A percentile compares a stretch with the other conserved stretches of the same genome.
phyloP scores from a whole-genome alignment of 1,284 basidiomycete species.

The Trichosporon sp. region DNA sequence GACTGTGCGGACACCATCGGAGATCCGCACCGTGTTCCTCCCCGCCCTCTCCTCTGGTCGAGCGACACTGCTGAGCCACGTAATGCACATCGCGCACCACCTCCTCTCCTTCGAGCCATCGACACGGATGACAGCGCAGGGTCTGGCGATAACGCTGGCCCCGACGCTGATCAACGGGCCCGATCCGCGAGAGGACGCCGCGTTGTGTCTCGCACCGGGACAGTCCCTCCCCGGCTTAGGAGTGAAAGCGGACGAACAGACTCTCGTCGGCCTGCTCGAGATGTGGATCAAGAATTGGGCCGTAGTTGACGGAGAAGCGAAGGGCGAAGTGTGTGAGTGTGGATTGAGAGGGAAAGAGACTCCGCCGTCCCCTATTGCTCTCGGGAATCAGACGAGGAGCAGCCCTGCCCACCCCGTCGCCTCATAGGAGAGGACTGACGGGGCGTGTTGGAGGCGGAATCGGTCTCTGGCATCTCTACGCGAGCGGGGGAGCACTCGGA shows the following conservation, averaged over 20 bases:
- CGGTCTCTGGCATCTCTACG: background rate
- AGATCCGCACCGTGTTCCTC: constrained; percentile 28
- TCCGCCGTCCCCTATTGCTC: background rate
- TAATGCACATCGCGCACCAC: constrained; percentile 36
- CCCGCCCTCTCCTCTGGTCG: constrained; percentile 27
- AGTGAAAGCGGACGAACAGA: constrained; percentile 17
- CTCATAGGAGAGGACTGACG: background rate
- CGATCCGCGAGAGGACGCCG: constrained; percentile 45
- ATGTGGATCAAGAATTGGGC: constrained; percentile 41
- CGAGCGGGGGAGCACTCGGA: background rate
- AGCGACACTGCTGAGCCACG: constrained; percentile 32
- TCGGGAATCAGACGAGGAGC: background rate
- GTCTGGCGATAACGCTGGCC: constrained; percentile 45
- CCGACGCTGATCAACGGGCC: constrained; percentile 44
- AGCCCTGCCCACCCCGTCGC: background rate
- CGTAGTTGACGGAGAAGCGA: constrained; percentile 2
- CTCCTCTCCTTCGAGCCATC: constrained; percentile 33
- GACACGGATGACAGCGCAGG: constrained; percentile 43
- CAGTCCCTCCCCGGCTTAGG: constrained; percentile 26
- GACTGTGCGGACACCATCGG: background rate
- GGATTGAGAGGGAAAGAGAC: background rate
- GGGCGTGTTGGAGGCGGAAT: background rate
- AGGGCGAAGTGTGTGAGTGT: background rate
- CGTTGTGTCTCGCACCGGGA: constrained; percentile 43
- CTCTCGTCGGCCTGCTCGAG: constrained; percentile 44